Evolutionary conservation across 805 yeast genomes (phyloP), one percentile per base, ranked within the genome.

Genomic region (Saccharomycopsis sp.): DNA sequence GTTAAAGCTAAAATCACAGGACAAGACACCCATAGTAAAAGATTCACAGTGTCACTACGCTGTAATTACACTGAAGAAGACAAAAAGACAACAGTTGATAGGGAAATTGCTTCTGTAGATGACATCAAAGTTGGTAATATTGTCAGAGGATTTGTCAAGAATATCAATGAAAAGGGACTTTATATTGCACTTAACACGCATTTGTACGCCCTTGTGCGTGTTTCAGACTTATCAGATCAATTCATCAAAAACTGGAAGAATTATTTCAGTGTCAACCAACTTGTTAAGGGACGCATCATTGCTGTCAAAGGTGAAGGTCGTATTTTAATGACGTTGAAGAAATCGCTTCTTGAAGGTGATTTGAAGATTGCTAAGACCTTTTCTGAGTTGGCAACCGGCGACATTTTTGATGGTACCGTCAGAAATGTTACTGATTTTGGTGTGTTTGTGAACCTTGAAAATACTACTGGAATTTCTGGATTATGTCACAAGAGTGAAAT

Each of bases 201-300:
- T 1, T 75, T 88, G 24, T 82, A 81, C 64, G 97, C 92, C 1
- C 83, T 93, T 66, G 94, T 89, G 25, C 85, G 89, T 67, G 84
- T 90, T 54, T 72, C 86, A 50, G 92, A 92, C 68, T 75, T 93
- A 29, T 88, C 96, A 9, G 98, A 93, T 66, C 77, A 86, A 0
- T 89, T 75, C 66, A 73, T 90, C 68, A 87, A 86, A 66, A 96
- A 93, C 59, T 93, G 98, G 98, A 89, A 89, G 75, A 84, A 83
- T 63, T 80, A 77, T 62, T 89, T 79, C 78, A 78, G 78, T 62
- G 78, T 82, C 25, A 83, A 87, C 70, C 96, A 92, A 73, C 74
- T 80, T 14, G 90, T 93, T 8, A 67, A 76, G 53, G 97, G 93
- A 65, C 88, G 87, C 68, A 82, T 93, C 54, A 70, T 86, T 8